Evolutionary conservation across 208 protist genomes (phyloP).

Genomic region (Willaertia magna): DNA sequence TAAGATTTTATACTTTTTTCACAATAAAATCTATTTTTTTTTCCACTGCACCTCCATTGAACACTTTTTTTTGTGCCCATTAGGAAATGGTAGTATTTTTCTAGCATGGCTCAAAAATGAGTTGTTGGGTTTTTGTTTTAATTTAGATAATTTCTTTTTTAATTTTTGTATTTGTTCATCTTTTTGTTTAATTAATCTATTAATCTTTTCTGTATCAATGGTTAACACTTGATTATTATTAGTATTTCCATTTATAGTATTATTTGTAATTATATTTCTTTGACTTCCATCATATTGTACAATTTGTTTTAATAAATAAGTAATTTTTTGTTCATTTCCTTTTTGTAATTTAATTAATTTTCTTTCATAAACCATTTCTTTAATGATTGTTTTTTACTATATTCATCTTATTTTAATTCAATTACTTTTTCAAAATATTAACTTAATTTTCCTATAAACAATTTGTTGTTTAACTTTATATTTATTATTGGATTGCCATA

Average conservation of each 20-base stretch:
- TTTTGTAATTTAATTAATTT: background rate
- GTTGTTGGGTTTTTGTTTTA: background rate
- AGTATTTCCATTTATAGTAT: too few relatives aligned
- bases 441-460: background rate
- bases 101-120: too few relatives aligned
- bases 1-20: too few relatives aligned
- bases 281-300: background rate
- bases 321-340: background rate
- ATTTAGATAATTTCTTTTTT: background rate
- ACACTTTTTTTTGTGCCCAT: too few relatives aligned
- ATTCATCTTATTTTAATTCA: background rate
- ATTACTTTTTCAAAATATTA: background rate
- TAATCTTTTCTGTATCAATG: background rate
- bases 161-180: constrained; percentile 7
- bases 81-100: too few relatives aligned
- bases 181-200: background rate
- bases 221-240: background rate
- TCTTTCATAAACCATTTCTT: background rate
- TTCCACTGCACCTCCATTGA: too few relatives aligned
- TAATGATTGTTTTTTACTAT: background rate
- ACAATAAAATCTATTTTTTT: too few relatives aligned
- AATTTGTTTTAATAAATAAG: background rate
- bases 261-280: background rate
- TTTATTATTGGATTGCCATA: too few relatives aligned
- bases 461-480: too few relatives aligned